Evolutionary conservation across 805 yeast species (phyloP).

Genomic region (Scheffersomyces spartinae): DNA sequence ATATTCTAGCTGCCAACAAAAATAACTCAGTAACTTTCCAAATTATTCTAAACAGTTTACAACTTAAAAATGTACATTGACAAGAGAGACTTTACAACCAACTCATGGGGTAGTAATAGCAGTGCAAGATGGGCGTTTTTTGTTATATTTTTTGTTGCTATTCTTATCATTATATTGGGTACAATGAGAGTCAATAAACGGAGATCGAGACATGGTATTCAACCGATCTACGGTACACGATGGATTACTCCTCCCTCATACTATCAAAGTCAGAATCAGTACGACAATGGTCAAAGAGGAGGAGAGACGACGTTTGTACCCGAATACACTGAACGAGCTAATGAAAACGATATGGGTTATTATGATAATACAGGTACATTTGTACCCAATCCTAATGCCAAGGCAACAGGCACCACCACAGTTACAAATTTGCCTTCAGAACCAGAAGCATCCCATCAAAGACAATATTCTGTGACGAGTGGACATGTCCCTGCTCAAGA

Average conservation of each 20-base stretch:
- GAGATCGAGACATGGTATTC: slow-evolving; percentile 36
- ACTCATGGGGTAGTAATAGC: slow-evolving; percentile 11
- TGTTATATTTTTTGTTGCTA: slow-evolving; percentile 42
- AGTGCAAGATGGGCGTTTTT: slow-evolving; percentile 57
- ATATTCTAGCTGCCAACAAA: no score
- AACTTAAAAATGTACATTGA: slow-evolving; percentile 4
- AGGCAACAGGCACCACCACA: no score
- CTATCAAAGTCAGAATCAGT: slow-evolving; percentile 49
- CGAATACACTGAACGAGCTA: slow-evolving; percentile 52
- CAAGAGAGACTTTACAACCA: slow-evolving; percentile 3
- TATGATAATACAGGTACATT: no score
- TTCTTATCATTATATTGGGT: slow-evolving; percentile 34
- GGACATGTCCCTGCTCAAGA: no score
- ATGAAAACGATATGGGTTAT: slow-evolving; percentile 67
- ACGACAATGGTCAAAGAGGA: slow-evolving; percentile 34
- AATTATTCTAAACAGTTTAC: no score
- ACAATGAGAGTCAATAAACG: slow-evolving; percentile 45
- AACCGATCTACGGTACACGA: slow-evolving; percentile 64
- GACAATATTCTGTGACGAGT: no score
- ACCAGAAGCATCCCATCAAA: no score
- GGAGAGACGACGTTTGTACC: slow-evolving; percentile 48
- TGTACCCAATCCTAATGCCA: no score
- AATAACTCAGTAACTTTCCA: no score
- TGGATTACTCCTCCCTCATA: slow-evolving; percentile 87
- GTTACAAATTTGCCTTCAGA: no score